Percentiles rank a stretch among this genome's conserved stretches.
phyloP scores from a whole-genome alignment of 1,284 basidiomycete species.

The Chalciporus sp. region DNA sequence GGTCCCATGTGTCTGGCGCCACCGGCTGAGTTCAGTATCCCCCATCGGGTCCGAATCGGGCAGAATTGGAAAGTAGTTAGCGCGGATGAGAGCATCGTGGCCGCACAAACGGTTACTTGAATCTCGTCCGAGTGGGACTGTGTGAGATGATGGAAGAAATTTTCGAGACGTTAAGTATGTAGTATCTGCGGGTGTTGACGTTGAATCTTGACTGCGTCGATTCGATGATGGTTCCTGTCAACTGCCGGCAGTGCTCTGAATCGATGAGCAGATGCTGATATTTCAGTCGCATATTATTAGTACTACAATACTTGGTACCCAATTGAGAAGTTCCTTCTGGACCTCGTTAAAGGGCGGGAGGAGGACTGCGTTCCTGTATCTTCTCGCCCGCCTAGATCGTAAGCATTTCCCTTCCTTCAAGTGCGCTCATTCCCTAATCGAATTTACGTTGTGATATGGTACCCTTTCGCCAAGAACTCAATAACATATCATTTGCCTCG shows the following conservation, averaged over 20 bases:
- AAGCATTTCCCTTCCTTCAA: no score
- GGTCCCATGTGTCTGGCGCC: neutral
- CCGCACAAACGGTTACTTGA: neutral
- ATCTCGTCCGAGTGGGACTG: no score
- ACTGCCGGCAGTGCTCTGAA: neutral
- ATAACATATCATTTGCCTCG: constrained; percentile 14
- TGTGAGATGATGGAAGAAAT: no score
- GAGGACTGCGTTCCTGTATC: constrained; percentile 4
- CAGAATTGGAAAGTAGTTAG: neutral
- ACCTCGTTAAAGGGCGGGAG: constrained; percentile 12
- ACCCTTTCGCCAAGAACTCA: constrained; percentile 7
- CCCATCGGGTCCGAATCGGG: neutral
- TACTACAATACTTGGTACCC: neutral
- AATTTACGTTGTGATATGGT: neutral
- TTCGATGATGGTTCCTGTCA: neutral
- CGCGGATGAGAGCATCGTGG: neutral
- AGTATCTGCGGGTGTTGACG: no score
- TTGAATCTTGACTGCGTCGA: neutral
- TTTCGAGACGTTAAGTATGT: no score
- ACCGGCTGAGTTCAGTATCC: neutral
- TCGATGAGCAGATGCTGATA: neutral
- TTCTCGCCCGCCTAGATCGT: neutral
- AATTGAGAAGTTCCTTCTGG: neutral
- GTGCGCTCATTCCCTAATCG: neutral
- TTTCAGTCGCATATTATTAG: neutral